These are phyloP conservation scores for Exserohilum turcica DNA, from an alignment of 2,329 filamentous ascomycete genomes.

Conservation along the genomic window DNA sequence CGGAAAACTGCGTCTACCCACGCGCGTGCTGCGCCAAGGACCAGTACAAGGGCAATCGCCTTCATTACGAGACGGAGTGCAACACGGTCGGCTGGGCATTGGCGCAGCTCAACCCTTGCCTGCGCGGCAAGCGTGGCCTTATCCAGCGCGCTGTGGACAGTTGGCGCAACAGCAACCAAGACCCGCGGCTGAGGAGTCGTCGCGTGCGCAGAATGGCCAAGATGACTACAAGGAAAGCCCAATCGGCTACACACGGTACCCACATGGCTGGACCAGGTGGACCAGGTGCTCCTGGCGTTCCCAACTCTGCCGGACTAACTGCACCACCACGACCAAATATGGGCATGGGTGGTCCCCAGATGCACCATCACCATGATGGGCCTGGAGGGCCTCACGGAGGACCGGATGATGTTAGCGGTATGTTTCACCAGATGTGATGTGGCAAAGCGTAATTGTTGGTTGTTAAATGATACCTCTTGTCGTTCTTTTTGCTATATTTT, in stretches of 20 bases:
- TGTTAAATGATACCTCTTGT: conserved; percentile 50
- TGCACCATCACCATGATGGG: conserved; percentile 75
- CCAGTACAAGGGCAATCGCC: conserved; percentile 91
- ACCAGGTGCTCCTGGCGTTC: conserved; percentile 67
- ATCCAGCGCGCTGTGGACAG: conserved; percentile 98
- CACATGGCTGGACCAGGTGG: conserved; percentile 71
- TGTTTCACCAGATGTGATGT: conserved; percentile 89
- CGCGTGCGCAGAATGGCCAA: conserved; percentile 95
- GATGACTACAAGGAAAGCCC: conserved; percentile 83
- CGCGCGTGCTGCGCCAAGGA: conserved; percentile 94
- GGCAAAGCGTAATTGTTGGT: conserved; percentile 45
- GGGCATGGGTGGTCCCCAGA: conserved; percentile 67
- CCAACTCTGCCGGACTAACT: conserved; percentile 66
- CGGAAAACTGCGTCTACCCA: conserved; percentile 97
- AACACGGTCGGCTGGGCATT: conserved; percentile 99
- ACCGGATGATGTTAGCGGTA: conserved; percentile 89
- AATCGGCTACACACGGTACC: conserved; percentile 61
- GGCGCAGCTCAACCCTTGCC: conserved; percentile 86
- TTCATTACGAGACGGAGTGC: conserved; percentile 98
- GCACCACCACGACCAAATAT: conserved; percentile 65
- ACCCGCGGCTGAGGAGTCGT: conserved; percentile 86
- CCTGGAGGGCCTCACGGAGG: conserved; percentile 69
- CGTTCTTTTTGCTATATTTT: conserved; percentile 50
- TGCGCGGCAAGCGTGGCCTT: conserved; percentile 90
- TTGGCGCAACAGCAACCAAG: conserved; percentile 99